Base-by-base conservation (phyloP, 495 filamentous ascomycete genomes). In the Xylaria palmicola region DNA sequence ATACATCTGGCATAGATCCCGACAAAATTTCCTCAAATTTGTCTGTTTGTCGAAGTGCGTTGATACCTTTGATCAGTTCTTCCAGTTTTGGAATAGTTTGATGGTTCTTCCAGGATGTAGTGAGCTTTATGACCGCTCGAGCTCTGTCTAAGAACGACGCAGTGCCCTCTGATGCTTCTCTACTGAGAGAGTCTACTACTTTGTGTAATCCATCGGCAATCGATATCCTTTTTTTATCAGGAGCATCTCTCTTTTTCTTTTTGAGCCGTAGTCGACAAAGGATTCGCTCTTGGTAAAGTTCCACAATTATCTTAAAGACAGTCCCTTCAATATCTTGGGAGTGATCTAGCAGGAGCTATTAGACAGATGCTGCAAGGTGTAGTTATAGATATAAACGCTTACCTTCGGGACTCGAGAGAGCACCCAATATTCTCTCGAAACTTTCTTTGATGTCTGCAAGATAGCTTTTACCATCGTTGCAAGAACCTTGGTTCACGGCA, bases 241-340 rank as follows among this genome's bases (percentile, higher is more conserved):
- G 29, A 8, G 3, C 20, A 4, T 62, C 62, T 43, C 58, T 58
- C 15, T 1, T 59, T 66, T 55, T 63, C 27, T 27, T 68, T 30
- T 36, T 60, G 59, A 67, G 50, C 51, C 68, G 56, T 60, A 76
- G 55, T 37, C 68, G 71, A 37, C 61, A 62, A 37, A 78, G 57
- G 9, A 79, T 74, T 1, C 75, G 72, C 6, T 37, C 15, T 39
- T 59, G 60, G 52, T 71, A 81, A 68, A 79, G 72, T 7, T 67
- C 59, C 12, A 75, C 50, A 17, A 79, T 73, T 22, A 64, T 64
- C 26, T 59, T 59, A 20, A 79, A 68, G 1, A 79, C 58, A 5
- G 63, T 32, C 13, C 64, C 50, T 54, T 75, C 66, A 15, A 72
- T 27, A 1, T 49, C 30, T 26, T 12, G 24, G 17, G 58, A 39